phyloP scores from a whole-genome alignment of 2,329 filamentous ascomycete species.

The Ophiocordyceps sinensis region DNA sequence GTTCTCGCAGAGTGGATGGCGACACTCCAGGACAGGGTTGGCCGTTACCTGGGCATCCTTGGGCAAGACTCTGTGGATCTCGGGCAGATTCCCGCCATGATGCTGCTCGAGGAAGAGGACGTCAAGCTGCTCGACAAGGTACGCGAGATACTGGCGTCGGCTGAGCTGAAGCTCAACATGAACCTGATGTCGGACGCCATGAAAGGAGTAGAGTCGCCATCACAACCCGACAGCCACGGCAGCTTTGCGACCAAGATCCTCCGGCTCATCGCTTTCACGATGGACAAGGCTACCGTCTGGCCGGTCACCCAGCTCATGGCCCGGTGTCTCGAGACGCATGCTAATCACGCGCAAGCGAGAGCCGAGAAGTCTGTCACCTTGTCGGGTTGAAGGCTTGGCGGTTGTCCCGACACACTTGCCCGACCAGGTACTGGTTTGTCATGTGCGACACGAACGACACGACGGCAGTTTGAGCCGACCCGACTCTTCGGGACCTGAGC shows the following conservation, averaged over 20 bases:
- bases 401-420: no score
- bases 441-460: no score
- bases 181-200: conserved; percentile 31
- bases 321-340: conserved; percentile 39
- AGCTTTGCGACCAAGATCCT: conserved; percentile 79
- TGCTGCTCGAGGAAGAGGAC: conserved; percentile 87
- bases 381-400: conserved; percentile 16
- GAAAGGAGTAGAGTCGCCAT: conserved; percentile 35
- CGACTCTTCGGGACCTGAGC: no score
- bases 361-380: conserved; percentile 36
- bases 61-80: conserved; percentile 72
- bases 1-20: conserved; percentile 90
- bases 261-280: conserved; percentile 69
- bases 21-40: conserved; percentile 87
- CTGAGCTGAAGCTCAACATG: conserved; percentile 65
- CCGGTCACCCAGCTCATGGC: conserved; percentile 48
- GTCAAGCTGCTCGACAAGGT: conserved; percentile 73
- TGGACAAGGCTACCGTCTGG: conserved; percentile 85
- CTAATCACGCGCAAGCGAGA: conserved; percentile 33
- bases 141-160: conserved; percentile 58
- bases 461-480: no score
- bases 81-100: conserved; percentile 66
- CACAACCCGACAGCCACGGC: conserved; percentile 43
- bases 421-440: no score
- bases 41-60: conserved; percentile 72